Percentiles rank a stretch among this genome's conserved stretches.
Evolutionary conservation across 441 rosid species (phyloP).

Genomic region (Populus hybrid): DNA sequence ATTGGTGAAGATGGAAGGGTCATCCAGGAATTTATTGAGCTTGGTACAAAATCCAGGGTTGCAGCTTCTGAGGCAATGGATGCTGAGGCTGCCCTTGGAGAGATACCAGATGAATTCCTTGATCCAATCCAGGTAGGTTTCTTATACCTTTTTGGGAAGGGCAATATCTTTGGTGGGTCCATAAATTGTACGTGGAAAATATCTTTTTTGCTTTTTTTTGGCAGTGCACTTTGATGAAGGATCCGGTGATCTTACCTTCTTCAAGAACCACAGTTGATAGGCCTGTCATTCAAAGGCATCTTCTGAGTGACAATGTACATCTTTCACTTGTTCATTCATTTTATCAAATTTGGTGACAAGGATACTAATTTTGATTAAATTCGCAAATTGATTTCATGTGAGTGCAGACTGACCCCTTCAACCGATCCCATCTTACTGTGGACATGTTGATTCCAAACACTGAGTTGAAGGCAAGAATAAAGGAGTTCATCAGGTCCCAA

Average conservation of each 20-base stretch:
- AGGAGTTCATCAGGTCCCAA: constrained; percentile 69
- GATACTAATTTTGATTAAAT: background rate
- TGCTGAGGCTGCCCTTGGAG: constrained; percentile 91
- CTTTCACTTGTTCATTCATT: background rate
- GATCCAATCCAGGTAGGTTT: constrained; percentile 79
- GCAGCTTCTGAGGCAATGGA: constrained; percentile 98
- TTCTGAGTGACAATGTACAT: constrained; percentile 84
- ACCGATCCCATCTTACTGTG: constrained; percentile 79
- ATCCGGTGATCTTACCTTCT: constrained; percentile 95
- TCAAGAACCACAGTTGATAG: constrained; percentile 85
- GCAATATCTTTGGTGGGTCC: background rate
- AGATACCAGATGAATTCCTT: constrained; percentile 98
- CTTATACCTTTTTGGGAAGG: background rate
- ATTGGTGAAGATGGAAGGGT: constrained; percentile 82
- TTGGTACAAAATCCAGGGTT: constrained; percentile 77
- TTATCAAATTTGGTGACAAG: background rate
- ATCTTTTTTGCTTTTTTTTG: background rate
- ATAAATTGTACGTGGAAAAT: background rate
- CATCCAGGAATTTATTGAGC: constrained; percentile 68
- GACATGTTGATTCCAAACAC: constrained; percentile 82
- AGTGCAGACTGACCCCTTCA: constrained; percentile 92
- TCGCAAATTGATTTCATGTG: constrained; percentile 18
- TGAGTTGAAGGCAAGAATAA: constrained; percentile 76
- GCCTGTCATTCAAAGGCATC: constrained; percentile 96
- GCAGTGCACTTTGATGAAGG: constrained; percentile 96